Conservation (phyloP, 805 yeast genomes). For the Wickerhamiella galacta region DNA sequence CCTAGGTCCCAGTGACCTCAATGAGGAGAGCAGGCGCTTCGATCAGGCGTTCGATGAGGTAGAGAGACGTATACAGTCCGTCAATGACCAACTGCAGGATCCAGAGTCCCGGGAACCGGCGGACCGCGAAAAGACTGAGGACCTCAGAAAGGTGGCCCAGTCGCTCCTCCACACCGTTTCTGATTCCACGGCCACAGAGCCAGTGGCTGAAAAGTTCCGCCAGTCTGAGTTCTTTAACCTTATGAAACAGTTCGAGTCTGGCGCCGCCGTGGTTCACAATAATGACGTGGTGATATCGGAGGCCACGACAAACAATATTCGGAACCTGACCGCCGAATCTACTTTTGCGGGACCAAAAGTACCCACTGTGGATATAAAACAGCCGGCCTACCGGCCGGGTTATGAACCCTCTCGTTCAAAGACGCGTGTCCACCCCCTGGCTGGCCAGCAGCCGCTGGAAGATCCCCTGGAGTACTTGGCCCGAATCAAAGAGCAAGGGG, state of each 20-base stretch:
- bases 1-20: not conserved
- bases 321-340: not conserved
- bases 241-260: slow-evolving; percentile 9
- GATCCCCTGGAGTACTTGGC: slow-evolving; percentile 14
- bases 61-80: slow-evolving; percentile 5
- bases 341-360: not conserved
- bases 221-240: slow-evolving; percentile 12
- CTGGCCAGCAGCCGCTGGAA: slow-evolving; percentile 10
- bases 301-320: not conserved
- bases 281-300: not conserved
- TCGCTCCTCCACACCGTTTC: slow-evolving; percentile 8
- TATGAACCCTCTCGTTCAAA: not conserved
- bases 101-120: not conserved
- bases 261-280: slow-evolving; percentile 1
- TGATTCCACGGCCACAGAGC: slow-evolving; percentile 6
- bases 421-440: slow-evolving; percentile 3
- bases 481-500: slow-evolving; percentile 4
- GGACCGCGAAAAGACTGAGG: slow-evolving; percentile 2
- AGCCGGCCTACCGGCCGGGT: not conserved
- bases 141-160: slow-evolving; percentile 11
- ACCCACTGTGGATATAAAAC: not conserved
- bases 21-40: slow-evolving; percentile 4
- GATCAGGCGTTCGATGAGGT: slow-evolving; percentile 11
- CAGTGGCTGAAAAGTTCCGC: slow-evolving; percentile 10
- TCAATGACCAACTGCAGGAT: slow-evolving; percentile 1